These are phyloP conservation scores for Thermomyces lanuginosus DNA, from an alignment of 2,329 filamentous ascomycete genomes.

Conservation along the genomic window DNA sequence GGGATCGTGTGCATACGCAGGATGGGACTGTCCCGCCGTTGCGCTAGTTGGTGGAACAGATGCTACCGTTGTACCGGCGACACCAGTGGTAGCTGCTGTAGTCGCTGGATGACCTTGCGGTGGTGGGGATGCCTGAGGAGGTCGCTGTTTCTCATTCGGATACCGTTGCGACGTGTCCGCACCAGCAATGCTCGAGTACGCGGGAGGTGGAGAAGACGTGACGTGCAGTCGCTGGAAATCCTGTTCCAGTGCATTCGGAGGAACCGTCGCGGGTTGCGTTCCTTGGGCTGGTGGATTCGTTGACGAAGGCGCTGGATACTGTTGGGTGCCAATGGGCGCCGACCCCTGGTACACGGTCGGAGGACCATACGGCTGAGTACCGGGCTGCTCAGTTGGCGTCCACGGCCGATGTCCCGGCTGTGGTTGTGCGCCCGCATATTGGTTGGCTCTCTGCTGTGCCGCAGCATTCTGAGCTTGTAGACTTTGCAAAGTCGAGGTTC, in stretches of 20 bases:
- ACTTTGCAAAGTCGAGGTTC: constrained; percentile 63
- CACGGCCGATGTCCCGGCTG: constrained; percentile 49
- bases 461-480: constrained; percentile 62
- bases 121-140: constrained; percentile 16
- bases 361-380: constrained; percentile 71
- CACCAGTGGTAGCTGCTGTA: constrained; percentile 10
- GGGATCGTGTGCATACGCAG: constrained; percentile 77
- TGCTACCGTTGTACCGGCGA: constrained; percentile 8
- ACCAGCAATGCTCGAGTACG: constrained; percentile 63
- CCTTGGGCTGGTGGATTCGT: constrained; percentile 12
- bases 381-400: constrained; percentile 87
- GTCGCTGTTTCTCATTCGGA: constrained; percentile 60
- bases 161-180: constrained; percentile 40
- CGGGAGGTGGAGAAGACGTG: constrained; percentile 75
- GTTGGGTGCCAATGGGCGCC: constrained; percentile 42
- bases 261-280: constrained; percentile 22
- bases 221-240: constrained; percentile 73
- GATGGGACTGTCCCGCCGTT: constrained; percentile 44
- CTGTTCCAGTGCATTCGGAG: constrained; percentile 61
- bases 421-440: constrained; percentile 46
- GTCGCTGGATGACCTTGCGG: constrained; percentile 15
- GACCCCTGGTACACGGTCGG: constrained; percentile 83
- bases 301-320: constrained; percentile 21
- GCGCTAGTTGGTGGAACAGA: constrained; percentile 7
- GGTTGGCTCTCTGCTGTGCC: constrained; percentile 62